Conservation (phyloP, 2,329 filamentous ascomycete species). For the Alternaria ventricosa region DNA sequence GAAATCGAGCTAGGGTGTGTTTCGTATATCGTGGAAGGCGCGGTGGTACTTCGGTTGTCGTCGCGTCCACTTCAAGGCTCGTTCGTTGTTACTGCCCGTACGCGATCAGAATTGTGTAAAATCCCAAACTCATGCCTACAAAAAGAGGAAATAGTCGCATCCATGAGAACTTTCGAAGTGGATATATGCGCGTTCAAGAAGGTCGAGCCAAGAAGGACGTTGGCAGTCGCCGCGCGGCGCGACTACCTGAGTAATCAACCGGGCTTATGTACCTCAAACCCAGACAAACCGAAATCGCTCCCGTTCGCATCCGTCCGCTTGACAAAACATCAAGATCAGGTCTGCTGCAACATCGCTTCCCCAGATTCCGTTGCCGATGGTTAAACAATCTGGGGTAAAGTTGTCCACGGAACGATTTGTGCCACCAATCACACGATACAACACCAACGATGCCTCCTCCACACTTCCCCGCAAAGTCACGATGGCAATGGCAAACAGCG, state of each 20-base stretch:
- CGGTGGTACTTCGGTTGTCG: not conserved
- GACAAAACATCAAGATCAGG: not conserved
- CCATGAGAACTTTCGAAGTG: not conserved
- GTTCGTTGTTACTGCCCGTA: not conserved
- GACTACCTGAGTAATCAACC: not conserved
- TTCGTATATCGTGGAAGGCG: not conserved
- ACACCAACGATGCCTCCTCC: not conserved
- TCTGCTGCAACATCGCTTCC: not conserved
- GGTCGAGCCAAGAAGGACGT: not conserved
- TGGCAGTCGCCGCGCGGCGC: not conserved
- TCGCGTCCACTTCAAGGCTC: not conserved
- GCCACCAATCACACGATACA: conserved; percentile 15
- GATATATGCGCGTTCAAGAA: not conserved
- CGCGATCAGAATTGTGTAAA: not conserved
- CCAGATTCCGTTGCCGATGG: conserved; percentile 7
- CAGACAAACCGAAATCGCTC: not conserved
- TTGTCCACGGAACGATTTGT: conserved; percentile 4
- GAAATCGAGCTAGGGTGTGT: not conserved
- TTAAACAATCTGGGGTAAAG: not conserved
- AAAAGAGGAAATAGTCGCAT: not conserved
- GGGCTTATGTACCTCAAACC: not conserved
- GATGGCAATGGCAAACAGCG: not conserved
- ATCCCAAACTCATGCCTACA: not conserved
- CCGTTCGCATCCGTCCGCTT: not conserved
- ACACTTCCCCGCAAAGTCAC: conserved; percentile 9